Percentiles rank a stretch among this genome's conserved stretches.
phyloP scores from a whole-genome alignment of 257 asterid genomes.

The Jacaranda copaia region DNA sequence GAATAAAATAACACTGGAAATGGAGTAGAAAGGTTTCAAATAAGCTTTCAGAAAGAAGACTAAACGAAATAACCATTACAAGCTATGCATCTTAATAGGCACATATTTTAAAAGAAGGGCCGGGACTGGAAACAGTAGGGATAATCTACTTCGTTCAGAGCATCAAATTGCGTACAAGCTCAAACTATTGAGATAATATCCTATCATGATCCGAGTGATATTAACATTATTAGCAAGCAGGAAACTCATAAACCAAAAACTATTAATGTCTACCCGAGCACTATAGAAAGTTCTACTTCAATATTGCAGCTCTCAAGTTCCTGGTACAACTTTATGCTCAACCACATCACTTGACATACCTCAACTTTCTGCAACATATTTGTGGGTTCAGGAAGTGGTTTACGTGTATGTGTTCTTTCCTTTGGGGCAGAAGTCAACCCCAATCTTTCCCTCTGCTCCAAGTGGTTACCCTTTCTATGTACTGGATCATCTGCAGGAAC shows the following conservation, averaged over 20 bases:
- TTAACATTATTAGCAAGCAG: too few relatives aligned
- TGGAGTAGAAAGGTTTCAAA: background rate
- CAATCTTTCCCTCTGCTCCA: conserved; percentile 87
- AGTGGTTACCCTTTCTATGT: conserved; percentile 76
- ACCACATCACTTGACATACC: conserved; percentile 51
- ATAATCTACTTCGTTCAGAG: background rate
- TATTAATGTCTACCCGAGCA: too few relatives aligned
- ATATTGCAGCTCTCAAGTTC: too few relatives aligned
- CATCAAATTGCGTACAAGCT: too few relatives aligned
- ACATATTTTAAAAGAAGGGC: background rate
- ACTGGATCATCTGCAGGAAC: conserved; percentile 70
- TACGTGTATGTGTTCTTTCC: conserved; percentile 53
- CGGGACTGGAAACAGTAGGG: background rate
- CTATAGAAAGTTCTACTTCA: too few relatives aligned
- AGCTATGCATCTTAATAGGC: background rate
- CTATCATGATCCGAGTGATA: too few relatives aligned
- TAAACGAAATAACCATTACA: background rate
- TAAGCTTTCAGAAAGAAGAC: background rate
- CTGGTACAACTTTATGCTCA: too few relatives aligned
- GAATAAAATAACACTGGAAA: conserved; percentile 3
- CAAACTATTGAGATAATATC: too few relatives aligned
- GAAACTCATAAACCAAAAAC: too few relatives aligned
- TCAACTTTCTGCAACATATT: conserved; percentile 85
- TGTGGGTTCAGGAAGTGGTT: conserved; percentile 65
- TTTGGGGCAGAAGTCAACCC: conserved; percentile 75